Evolutionary conservation across 2,329 filamentous ascomycete species (phyloP).

Genomic region (Xylaria sp.): DNA sequence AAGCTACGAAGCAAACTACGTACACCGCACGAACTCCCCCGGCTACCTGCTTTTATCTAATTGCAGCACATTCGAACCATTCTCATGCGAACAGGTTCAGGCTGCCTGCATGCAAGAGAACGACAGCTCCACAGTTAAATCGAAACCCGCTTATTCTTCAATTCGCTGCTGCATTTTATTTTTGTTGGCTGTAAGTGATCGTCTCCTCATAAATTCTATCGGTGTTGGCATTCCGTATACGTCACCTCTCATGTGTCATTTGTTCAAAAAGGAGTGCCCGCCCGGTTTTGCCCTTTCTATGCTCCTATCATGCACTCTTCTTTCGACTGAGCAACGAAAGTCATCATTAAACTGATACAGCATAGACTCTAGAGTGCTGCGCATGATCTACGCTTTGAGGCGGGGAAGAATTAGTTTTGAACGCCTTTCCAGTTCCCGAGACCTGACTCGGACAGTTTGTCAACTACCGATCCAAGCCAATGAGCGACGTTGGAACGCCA

Average conservation of each 20-base stretch:
- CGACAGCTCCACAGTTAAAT: constrained; percentile 49
- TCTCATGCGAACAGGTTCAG: constrained; percentile 59
- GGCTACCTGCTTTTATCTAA: constrained; percentile 52
- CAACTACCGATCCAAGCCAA: constrained; percentile 45
- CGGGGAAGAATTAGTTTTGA: constrained; percentile 45
- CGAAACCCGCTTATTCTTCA: constrained; percentile 35
- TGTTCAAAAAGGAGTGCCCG: constrained; percentile 1
- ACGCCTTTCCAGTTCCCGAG: constrained; percentile 48
- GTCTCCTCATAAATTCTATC: constrained; percentile 16
- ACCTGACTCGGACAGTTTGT: constrained; percentile 52
- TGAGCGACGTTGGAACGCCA: constrained; percentile 41
- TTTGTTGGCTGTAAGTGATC: constrained; percentile 37
- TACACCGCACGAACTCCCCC: constrained; percentile 47
- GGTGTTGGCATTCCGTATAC: constrained; percentile 33
- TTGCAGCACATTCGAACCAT: constrained; percentile 51
- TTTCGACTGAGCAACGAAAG: not conserved
- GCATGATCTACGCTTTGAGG: constrained; percentile 33
- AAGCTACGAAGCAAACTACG: constrained; percentile 47
- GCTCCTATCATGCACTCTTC: not conserved
- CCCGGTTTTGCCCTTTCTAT: not conserved
- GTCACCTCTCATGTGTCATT: constrained; percentile 37
- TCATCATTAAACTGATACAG: constrained; percentile 27
- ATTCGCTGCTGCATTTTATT: constrained; percentile 26
- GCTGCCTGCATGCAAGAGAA: constrained; percentile 57
- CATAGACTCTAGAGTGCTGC: constrained; percentile 18